These are phyloP conservation scores for Lactarius evosmus DNA, from an alignment of 768 basidiomycete species.

Conservation along the genomic window DNA sequence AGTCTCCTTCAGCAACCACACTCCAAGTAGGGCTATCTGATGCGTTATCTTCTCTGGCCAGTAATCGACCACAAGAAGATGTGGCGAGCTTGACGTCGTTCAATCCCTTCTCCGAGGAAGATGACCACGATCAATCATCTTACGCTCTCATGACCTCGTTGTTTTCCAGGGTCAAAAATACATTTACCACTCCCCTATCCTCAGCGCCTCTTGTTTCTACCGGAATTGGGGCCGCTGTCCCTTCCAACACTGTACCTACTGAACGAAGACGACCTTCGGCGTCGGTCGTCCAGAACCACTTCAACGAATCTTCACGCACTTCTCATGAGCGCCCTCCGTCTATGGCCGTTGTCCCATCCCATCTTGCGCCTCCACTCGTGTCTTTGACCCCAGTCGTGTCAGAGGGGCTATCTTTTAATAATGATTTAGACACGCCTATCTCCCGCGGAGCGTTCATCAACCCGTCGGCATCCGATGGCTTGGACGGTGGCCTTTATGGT, in stretches of 20 bases:
- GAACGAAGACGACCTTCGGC: constrained; percentile 64
- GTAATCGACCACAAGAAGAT: constrained; percentile 56
- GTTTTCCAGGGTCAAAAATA: constrained; percentile 77
- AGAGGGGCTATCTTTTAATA: constrained; percentile 65
- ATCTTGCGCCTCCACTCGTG: constrained; percentile 76
- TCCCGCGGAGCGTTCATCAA: constrained; percentile 49
- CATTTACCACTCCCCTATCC: constrained; percentile 63
- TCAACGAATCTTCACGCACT: constrained; percentile 47
- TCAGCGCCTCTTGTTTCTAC: constrained; percentile 43
- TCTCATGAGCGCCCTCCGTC: constrained; percentile 58
- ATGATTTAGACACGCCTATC: constrained; percentile 60
- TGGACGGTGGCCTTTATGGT: constrained; percentile 58
- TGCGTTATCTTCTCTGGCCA: constrained; percentile 58
- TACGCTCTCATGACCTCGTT: constrained; percentile 81
- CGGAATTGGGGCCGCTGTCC: constrained; percentile 29
- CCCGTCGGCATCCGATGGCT: constrained; percentile 52
- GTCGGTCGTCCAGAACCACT: constrained; percentile 41
- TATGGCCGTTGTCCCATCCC: constrained; percentile 48
- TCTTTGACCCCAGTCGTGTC: constrained; percentile 84
- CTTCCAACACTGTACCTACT: constrained; percentile 34
- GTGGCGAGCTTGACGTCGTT: constrained; percentile 76
- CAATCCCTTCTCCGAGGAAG: constrained; percentile 91
- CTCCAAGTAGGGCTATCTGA: constrained; percentile 37
- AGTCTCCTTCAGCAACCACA: constrained; percentile 5
- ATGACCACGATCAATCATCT: constrained; percentile 84